phyloP scores from a whole-genome alignment of 106 monocot species.

The Acanthochlamys bracteata region DNA sequence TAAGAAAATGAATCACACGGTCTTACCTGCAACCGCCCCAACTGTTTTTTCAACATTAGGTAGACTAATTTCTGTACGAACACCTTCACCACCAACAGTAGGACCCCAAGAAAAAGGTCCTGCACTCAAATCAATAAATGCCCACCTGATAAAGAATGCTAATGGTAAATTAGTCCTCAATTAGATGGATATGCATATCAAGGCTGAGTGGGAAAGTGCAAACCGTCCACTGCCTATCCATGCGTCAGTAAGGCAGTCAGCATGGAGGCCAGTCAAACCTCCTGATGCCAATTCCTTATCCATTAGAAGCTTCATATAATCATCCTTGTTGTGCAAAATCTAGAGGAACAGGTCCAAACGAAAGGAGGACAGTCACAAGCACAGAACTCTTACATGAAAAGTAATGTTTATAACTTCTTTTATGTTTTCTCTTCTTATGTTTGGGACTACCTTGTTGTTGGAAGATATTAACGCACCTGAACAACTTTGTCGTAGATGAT shows the following conservation, averaged over 20 bases:
- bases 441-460: too few relatives aligned
- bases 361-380: neutral
- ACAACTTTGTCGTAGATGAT: conserved; percentile 58
- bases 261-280: conserved; percentile 57
- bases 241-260: conserved; percentile 86
- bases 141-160: conserved; percentile 57
- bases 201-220: neutral
- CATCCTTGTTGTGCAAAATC: conserved; percentile 64
- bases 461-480: conserved; percentile 35
- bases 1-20: too few relatives aligned
- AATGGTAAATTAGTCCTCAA: conserved; percentile 5
- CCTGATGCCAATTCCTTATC: conserved; percentile 65
- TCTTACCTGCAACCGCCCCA: conserved; percentile 72
- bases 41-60: conserved; percentile 84
- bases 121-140: conserved; percentile 92
- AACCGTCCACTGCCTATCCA: conserved; percentile 92
- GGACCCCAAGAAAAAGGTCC: conserved; percentile 99
- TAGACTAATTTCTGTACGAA: conserved; percentile 79
- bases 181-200: neutral
- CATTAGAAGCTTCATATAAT: conserved; percentile 45
- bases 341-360: conserved; percentile 13
- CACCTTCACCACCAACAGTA: conserved; percentile 96
- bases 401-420: too few relatives aligned
- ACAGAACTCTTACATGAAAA: too few relatives aligned
- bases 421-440: too few relatives aligned